phyloP scores from a whole-genome alignment of 202 grass and related monocot genomes.

The Carex arenaria region DNA sequence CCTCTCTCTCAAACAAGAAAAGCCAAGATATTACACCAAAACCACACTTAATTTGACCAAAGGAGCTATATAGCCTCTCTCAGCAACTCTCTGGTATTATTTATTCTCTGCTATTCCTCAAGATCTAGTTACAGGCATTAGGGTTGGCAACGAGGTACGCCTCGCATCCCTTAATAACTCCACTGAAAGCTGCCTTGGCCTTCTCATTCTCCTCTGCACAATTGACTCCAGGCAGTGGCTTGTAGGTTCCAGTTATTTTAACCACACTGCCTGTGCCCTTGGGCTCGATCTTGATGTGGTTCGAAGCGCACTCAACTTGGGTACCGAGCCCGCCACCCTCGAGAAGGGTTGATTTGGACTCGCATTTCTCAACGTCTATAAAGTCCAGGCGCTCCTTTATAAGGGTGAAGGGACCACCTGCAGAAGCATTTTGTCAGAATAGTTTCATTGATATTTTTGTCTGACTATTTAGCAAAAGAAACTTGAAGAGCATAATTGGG shows the following conservation, averaged over 20 bases:
- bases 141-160: slow-evolving; percentile 49
- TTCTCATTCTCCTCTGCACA: slow-evolving; percentile 25
- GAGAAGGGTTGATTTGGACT: slow-evolving; percentile 42
- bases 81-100: background rate
- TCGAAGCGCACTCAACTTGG: slow-evolving; percentile 29
- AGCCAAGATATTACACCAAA: background rate
- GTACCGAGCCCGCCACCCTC: slow-evolving; percentile 51
- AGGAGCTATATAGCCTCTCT: background rate
- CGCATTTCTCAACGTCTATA: slow-evolving; percentile 46
- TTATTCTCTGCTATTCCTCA: background rate
- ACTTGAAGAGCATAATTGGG: too few species aligned
- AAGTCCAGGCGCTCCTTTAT: slow-evolving; percentile 63
- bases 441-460: too few species aligned
- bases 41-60: background rate
- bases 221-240: slow-evolving; percentile 38
- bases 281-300: slow-evolving; percentile 58
- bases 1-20: background rate
- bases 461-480: too few species aligned
- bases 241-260: slow-evolving; percentile 39
- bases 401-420: slow-evolving; percentile 30
- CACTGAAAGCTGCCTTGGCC: slow-evolving; percentile 36
- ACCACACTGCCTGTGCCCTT: slow-evolving; percentile 35
- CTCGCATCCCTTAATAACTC: slow-evolving; percentile 44
- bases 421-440: too few species aligned
- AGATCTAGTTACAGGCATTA: slow-evolving; percentile 42